Evolutionary conservation across 108 stramenopile genomes (phyloP).

Genomic region (Cyclotella choctawhatcheeana): DNA sequence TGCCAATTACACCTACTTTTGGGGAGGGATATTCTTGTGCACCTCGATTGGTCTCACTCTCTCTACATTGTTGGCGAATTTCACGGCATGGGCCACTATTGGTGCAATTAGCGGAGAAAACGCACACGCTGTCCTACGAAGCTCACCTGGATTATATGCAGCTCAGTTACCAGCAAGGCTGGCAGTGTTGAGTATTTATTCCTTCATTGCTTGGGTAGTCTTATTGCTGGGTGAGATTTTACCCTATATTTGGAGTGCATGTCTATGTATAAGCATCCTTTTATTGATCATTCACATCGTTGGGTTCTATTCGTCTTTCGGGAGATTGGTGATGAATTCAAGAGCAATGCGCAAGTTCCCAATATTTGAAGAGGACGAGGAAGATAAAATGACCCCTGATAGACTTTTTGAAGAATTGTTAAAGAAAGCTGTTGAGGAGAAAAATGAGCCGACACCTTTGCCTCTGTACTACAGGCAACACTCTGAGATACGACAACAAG

Average conservation of each 20-base stretch:
- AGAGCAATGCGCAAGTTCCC: slow-evolving; percentile 58
- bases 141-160: slow-evolving; percentile 63
- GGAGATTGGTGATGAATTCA: slow-evolving; percentile 70
- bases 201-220: slow-evolving; percentile 62
- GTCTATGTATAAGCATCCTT: slow-evolving; percentile 25
- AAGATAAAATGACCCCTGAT: slow-evolving; percentile 20
- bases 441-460: slow-evolving; percentile 10
- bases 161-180: slow-evolving; percentile 68
- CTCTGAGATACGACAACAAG: slow-evolving; percentile 12
- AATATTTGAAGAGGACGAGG: slow-evolving; percentile 51
- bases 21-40: slow-evolving; percentile 64
- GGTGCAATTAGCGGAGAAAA: slow-evolving; percentile 54
- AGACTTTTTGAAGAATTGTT: slow-evolving; percentile 22
- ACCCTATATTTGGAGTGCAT: slow-evolving; percentile 36
- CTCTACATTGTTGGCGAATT: slow-evolving; percentile 58
- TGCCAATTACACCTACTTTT: slow-evolving; percentile 46
- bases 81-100: slow-evolving; percentile 55
- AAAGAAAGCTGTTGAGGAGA: slow-evolving; percentile 11
- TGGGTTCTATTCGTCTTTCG: slow-evolving; percentile 58
- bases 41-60: slow-evolving; percentile 59
- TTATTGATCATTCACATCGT: slow-evolving; percentile 57
- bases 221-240: slow-evolving; percentile 60
- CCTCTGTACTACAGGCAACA: slow-evolving; percentile 15
- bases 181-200: slow-evolving; percentile 62
- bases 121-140: slow-evolving; percentile 65